A percentile compares a stretch with the other conserved stretches of the same genome.
Evolutionary conservation across 495 filamentous ascomycete species (phyloP).

Genomic region (Xylaria castorea): DNA sequence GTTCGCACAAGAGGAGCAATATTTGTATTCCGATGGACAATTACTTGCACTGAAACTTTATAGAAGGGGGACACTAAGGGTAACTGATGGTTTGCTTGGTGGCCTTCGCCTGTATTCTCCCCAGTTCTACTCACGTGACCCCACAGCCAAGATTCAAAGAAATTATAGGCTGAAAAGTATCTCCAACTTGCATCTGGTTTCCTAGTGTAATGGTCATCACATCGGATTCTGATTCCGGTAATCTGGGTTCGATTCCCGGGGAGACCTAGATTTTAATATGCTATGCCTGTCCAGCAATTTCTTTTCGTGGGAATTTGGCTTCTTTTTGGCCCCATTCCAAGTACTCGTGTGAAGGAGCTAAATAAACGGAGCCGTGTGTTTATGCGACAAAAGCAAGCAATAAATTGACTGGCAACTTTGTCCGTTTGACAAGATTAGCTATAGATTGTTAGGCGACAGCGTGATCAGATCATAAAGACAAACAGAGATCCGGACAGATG

Average conservation of each 20-base stretch:
- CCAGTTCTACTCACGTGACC: background rate
- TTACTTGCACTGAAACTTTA: too few species aligned
- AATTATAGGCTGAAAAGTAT: background rate
- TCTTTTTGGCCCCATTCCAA: background rate
- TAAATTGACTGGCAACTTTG: background rate
- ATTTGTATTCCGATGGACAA: too few species aligned
- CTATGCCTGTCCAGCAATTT: background rate
- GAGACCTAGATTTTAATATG: constrained; percentile 35
- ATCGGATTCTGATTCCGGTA: constrained; percentile 40
- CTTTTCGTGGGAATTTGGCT: too few species aligned
- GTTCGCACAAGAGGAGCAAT: too few species aligned
- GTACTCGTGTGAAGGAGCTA: background rate
- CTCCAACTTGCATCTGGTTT: constrained; percentile 24
- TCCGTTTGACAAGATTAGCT: too few species aligned
- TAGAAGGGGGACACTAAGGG: too few species aligned
- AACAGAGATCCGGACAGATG: background rate
- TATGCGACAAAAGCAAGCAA: background rate
- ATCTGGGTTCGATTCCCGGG: constrained; percentile 50
- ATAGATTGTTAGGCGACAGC: too few species aligned
- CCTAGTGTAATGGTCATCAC: constrained; percentile 36
- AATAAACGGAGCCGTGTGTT: too few species aligned
- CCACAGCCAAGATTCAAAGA: background rate
- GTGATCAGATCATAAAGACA: background rate
- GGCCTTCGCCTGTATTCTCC: too few species aligned
- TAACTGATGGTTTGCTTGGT: too few species aligned